These are phyloP conservation scores for Lycium ferocissimum DNA, from an alignment of 257 asterid genomes.

Conservation along the genomic window DNA sequence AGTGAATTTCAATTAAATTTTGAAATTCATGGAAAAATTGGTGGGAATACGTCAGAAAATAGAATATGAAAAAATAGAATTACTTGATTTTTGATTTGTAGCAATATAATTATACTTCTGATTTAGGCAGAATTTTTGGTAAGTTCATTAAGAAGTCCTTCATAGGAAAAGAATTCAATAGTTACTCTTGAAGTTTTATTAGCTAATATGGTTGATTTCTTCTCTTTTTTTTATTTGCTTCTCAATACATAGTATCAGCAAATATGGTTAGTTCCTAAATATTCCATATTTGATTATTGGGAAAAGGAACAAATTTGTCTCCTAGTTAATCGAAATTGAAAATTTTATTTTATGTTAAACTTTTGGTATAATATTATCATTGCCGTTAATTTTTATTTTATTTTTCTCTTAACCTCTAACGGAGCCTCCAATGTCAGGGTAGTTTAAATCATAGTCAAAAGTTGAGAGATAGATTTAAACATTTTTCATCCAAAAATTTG, in stretches of 20 bases:
- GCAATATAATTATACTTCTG: background rate
- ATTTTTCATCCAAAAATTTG: too few relatives aligned
- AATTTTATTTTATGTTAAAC: background rate
- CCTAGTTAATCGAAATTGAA: background rate
- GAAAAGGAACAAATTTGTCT: background rate
- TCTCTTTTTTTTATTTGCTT: background rate
- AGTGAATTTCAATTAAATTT: background rate
- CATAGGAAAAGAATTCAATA: background rate
- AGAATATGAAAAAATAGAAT: background rate
- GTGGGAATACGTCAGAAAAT: background rate
- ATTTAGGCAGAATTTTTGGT: background rate
- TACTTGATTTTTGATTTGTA: background rate
- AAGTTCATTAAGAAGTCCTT: constrained; percentile 5
- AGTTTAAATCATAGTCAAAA: background rate
- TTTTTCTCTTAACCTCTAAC: background rate
- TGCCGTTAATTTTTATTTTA: background rate
- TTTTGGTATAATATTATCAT: background rate
- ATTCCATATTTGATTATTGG: background rate
- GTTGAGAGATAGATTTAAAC: background rate
- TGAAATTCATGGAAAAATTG: background rate
- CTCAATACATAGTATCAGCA: background rate
- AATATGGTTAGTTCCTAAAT: background rate
- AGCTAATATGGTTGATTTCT: background rate
- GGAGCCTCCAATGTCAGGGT: background rate
- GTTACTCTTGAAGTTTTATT: background rate